phyloP scores from a whole-genome alignment of 2,329 filamentous ascomycete species.

The Exophiala xenobiotica region DNA sequence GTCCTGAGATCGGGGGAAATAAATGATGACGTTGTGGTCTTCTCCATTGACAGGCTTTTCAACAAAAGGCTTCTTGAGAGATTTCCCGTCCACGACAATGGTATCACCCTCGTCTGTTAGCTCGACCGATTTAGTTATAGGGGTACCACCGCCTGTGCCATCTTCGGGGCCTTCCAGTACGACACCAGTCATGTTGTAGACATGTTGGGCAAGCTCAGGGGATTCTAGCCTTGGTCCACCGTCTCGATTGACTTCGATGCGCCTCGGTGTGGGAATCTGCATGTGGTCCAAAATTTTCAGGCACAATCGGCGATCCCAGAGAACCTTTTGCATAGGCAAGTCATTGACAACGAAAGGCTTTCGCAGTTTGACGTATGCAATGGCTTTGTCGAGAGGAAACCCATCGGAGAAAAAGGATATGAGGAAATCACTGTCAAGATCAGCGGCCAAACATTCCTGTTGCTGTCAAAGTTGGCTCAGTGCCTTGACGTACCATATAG shows the following conservation, averaged over 20 bases:
- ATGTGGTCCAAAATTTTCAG: conserved; percentile 85
- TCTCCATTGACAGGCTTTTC: conserved; percentile 98
- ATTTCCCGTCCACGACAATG: conserved; percentile 78
- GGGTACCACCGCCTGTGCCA: conserved; percentile 60
- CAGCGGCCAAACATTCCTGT: not conserved
- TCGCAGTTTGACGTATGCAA: conserved; percentile 87
- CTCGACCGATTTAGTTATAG: conserved; percentile 67
- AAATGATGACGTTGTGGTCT: conserved; percentile 98
- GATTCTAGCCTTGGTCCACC: conserved; percentile 80
- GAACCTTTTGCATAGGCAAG: conserved; percentile 90
- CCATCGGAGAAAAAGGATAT: conserved; percentile 99
- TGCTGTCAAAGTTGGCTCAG: conserved; percentile 1
- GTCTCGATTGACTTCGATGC: conserved; percentile 89
- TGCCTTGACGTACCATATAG: conserved; percentile 74
- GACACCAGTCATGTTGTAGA: conserved; percentile 78
- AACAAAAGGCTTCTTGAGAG: conserved; percentile 89
- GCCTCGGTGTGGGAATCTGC: conserved; percentile 81
- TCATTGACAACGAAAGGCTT: conserved; percentile 98
- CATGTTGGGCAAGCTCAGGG: conserved; percentile 73
- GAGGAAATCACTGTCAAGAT: conserved; percentile 66
- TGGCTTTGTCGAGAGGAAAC: conserved; percentile 94
- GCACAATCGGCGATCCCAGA: conserved; percentile 93
- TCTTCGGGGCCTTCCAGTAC: conserved; percentile 68
- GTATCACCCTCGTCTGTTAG: conserved; percentile 88
- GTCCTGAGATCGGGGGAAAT: conserved; percentile 73